Evolutionary conservation across 306 rosid species (phyloP), one percentile per base, ranked within the genome.

Genomic region (Vigna mungo): DNA sequence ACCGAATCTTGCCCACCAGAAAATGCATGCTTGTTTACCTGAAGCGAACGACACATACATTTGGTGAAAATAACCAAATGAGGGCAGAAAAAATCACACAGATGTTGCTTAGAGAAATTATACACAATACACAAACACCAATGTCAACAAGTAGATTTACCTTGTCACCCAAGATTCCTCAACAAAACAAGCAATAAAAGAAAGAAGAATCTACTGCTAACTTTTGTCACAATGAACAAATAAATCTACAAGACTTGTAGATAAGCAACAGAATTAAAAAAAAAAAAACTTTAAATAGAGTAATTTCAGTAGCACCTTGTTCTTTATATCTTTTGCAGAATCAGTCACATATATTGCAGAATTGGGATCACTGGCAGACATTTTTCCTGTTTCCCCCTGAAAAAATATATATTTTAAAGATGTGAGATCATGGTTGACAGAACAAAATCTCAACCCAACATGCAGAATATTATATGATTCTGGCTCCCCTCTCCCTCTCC

Each of bases 281-380:
- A 20, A 60, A 9, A 30, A 20, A 60, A 9, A 14, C 32, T 69
- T 62, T 46, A 13, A 34, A 76, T 23, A 75, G 15, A 48, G 44
- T 34, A 72, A 46, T 75, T 51, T 56, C 73, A 58, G 39, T 32
- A 82, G 52, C 72, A 94, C 98, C 98, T 92, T 95, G 66, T 81
- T 95, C 84, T 88, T 89, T 51, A 92, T 92, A 25, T 92, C 96
- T 85, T 89, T 90, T 9, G 86, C 88, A 32, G 97, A 89, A 88
- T 91, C 99, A 70, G 97, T 95, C 79, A 95, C 99, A 59, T 95
- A 95, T 79, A 95, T 95, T 60, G 97, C 99, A 55, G 99, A 95
- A 81, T 87, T 95, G 60, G 99, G 97, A 84, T 92, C 99, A 87
- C 97, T 92, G 17, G 99, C 97, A 2, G 99, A 95, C 99, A 95